Evolutionary conservation across 2,329 filamentous ascomycete genomes (phyloP), one percentile per base, ranked within the genome.

Genomic region (Colletotrichum horii): DNA sequence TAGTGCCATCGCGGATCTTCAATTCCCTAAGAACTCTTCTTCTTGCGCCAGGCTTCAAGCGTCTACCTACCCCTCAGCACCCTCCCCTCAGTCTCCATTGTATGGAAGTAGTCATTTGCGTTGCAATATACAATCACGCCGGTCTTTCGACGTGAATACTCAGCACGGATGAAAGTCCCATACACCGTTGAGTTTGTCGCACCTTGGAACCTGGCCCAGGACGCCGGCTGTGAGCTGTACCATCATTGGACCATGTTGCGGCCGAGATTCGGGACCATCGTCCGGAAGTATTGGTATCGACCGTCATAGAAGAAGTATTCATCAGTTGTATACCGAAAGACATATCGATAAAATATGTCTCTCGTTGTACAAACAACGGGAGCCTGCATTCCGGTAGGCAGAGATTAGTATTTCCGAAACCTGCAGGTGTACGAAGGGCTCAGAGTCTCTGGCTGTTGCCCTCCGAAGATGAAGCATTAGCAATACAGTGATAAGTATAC

Each of bases 271-370:
- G 5, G 19, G 11, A 12, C 6, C 19, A 48, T 7, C n/a, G 4
- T 22, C 1, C 3, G 19, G 43, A 19, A n/a, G 19, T 48, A 12
- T 6, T 48, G 9, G 19, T 48, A n/a, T 22, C 43, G 2, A 6
- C 6, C n/a, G 11, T n/a, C 9, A 12, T 48, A 0, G 2, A 48
- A 12, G 9, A 9, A 22, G 19, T 48, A 48, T 22, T 48, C 43
- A 14, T 48, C n/a, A 6, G 43, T 2, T 22, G 19, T 12, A 7
- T 12, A 2, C 2, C 1, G 1, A 22, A 48, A 6, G 5, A 9
- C 22, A 22, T 11, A 22, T 1, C 19, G 43, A 6, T 12, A 48
- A 19, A 48, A 22, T 9, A 22, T 9, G 3, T 22, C 9, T 48
- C n/a, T 4, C 4, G 43, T 7, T 11, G 9, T 12, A 12, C 11